Conservation (phyloP, 768 basidiomycete genomes). For the Mycena capillaripes region DNA sequence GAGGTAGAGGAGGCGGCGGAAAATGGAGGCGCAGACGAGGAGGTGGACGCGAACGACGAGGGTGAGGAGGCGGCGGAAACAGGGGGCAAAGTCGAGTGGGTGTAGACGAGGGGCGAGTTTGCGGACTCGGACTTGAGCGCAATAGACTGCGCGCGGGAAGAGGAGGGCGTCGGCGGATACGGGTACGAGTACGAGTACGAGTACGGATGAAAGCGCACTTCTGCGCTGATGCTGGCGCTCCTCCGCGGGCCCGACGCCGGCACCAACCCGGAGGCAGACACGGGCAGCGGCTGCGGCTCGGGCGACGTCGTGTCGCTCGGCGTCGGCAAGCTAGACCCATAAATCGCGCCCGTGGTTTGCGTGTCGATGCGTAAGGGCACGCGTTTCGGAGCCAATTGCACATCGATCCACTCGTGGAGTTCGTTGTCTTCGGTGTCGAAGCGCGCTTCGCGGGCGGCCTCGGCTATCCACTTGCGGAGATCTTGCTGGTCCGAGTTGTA, state of each 20-base stretch:
- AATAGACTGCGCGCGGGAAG: constrained; percentile 21
- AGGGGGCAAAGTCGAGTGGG: no score
- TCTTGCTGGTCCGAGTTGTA: neutral
- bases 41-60: neutral
- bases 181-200: neutral
- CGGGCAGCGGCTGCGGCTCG: constrained; percentile 1
- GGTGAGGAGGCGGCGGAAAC: neutral
- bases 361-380: constrained; percentile 16
- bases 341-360: neutral
- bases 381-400: neutral
- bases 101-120: no score
- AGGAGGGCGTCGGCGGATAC: neutral
- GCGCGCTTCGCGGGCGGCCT: neutral
- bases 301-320: constrained; percentile 28
- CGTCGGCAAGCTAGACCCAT: neutral
- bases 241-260: neutral
- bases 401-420: no score
- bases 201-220: neutral
- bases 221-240: neutral
- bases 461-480: neutral
- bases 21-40: neutral
- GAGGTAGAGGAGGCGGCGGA: neutral
- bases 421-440: no score
- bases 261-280: neutral
- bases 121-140: constrained; percentile 27